Evolutionary conservation across 345 rosid genomes (phyloP).

Genomic region (Gynandropsis gynandra): DNA sequence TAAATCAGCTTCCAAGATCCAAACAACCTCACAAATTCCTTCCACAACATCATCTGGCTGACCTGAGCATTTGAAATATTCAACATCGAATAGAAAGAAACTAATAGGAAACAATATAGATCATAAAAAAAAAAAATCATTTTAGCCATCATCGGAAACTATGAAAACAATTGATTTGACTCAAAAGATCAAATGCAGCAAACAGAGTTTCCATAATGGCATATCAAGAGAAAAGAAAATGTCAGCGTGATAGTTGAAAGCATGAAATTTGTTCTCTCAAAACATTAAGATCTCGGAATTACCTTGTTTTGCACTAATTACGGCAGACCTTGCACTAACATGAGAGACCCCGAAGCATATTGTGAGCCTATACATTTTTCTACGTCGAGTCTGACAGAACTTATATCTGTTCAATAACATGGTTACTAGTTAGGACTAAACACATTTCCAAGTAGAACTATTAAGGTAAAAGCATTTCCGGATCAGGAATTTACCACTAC

Average conservation of each 20-base stretch:
- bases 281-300: slow-evolving; percentile 5
- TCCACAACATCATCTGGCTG: slow-evolving; percentile 31
- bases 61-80: slow-evolving; percentile 39
- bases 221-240: neutral
- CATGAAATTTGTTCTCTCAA: neutral
- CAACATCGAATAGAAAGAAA: slow-evolving; percentile 24
- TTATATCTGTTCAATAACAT: slow-evolving; percentile 40
- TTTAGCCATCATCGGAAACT: neutral
- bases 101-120: no score
- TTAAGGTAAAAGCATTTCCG: neutral
- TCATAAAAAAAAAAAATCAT: slow-evolving; percentile 20
- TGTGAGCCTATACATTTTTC: slow-evolving; percentile 33
- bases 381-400: slow-evolving; percentile 33
- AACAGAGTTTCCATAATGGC: slow-evolving; percentile 5
- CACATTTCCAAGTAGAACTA: slow-evolving; percentile 2
- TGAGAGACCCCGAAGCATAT: slow-evolving; percentile 36
- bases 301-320: slow-evolving; percentile 50
- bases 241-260: neutral
- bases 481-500: neutral
- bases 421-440: slow-evolving; percentile 15
- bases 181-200: neutral
- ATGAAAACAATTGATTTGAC: slow-evolving; percentile 1
- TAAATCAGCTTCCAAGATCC: slow-evolving; percentile 78
- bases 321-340: slow-evolving; percentile 32
- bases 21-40: slow-evolving; percentile 56